Evolutionary conservation across 75 land plant species (phyloP).

Genomic region (Cunninghamia lanceolata): DNA sequence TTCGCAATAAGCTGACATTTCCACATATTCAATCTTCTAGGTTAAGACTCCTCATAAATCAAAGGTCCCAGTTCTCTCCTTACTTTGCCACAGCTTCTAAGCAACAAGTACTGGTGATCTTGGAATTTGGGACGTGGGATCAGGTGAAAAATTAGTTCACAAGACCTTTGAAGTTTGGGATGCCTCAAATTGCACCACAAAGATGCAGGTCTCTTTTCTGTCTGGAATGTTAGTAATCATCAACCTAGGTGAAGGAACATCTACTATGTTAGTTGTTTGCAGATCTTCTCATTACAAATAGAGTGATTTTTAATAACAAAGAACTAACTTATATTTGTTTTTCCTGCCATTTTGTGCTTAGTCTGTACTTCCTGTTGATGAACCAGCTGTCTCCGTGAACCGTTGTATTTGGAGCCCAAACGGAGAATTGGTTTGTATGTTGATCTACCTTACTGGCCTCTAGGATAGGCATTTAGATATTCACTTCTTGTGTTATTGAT

Average conservation of each 20-base stretch:
- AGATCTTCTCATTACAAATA: too few species aligned
- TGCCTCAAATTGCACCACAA: neutral
- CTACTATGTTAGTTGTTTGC: too few species aligned
- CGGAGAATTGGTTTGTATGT: too few species aligned
- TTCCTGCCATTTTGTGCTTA: neutral
- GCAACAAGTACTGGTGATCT: too few species aligned
- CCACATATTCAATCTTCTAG: neutral
- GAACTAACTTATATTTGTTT: too few species aligned
- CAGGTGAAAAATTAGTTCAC: too few species aligned
- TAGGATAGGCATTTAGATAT: neutral
- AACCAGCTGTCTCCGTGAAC: slow-evolving; percentile 20
- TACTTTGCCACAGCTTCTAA: neutral
- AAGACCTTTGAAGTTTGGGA: slow-evolving; percentile 13
- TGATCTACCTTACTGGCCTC: too few species aligned
- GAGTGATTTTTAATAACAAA: too few species aligned
- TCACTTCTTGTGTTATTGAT: neutral
- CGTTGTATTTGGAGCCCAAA: too few species aligned
- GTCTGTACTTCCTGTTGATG: slow-evolving; percentile 10
- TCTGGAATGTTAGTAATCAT: slow-evolving; percentile 16
- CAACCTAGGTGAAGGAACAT: neutral
- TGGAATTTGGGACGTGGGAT: too few species aligned
- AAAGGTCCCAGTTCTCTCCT: neutral
- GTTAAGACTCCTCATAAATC: neutral
- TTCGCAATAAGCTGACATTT: neutral
- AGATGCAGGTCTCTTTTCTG: slow-evolving; percentile 12